Conservation (phyloP, 129 eudicot species). For the Ambrosia artemisiifolia region DNA sequence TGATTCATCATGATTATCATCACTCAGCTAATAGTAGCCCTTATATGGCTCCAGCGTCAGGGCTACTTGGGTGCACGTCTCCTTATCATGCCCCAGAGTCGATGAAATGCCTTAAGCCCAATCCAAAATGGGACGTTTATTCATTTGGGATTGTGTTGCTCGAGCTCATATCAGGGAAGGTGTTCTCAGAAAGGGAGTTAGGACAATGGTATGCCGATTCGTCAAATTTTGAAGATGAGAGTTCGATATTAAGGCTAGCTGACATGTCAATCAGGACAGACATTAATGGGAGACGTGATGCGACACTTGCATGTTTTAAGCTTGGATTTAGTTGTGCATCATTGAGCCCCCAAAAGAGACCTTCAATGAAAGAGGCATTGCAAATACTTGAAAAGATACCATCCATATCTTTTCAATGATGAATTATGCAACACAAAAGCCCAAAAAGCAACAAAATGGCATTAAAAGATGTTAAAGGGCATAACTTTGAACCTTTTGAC, state of each 20-base stretch:
- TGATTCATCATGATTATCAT: conserved; percentile 39
- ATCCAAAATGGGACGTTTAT: conserved; percentile 91
- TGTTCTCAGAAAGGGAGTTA: conserved; percentile 76
- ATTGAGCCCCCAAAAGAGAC: conserved; percentile 82
- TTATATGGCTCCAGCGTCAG: conserved; percentile 40
- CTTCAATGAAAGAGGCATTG: conserved; percentile 83
- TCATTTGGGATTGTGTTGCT: conserved; percentile 84
- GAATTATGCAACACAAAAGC: conserved; percentile 35
- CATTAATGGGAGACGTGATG: conserved; percentile 56
- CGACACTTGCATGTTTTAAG: conserved; percentile 56
- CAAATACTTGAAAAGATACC: conserved; percentile 68
- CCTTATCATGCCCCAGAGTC: conserved; percentile 95
- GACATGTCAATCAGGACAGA: conserved; percentile 70
- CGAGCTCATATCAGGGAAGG: conserved; percentile 83
- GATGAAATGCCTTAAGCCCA: conserved; percentile 65
- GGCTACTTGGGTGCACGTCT: conserved; percentile 70
- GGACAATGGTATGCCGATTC: conserved; percentile 57
- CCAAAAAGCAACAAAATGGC: conserved; percentile 35
- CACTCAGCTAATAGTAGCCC: conserved; percentile 44
- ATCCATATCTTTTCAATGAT: conserved; percentile 38
- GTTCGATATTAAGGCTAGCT: conserved; percentile 55
- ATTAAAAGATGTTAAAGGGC: conserved; percentile 31
- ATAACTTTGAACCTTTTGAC: conserved; percentile 47
- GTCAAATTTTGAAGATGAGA: conserved; percentile 41
- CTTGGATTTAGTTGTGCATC: conserved; percentile 85